A percentile compares a stretch with the other conserved stretches of the same genome.
These are phyloP conservation scores for Pseudodiploospora longispora DNA, from an alignment of 2,329 filamentous ascomycete genomes.

Conservation along the genomic window DNA sequence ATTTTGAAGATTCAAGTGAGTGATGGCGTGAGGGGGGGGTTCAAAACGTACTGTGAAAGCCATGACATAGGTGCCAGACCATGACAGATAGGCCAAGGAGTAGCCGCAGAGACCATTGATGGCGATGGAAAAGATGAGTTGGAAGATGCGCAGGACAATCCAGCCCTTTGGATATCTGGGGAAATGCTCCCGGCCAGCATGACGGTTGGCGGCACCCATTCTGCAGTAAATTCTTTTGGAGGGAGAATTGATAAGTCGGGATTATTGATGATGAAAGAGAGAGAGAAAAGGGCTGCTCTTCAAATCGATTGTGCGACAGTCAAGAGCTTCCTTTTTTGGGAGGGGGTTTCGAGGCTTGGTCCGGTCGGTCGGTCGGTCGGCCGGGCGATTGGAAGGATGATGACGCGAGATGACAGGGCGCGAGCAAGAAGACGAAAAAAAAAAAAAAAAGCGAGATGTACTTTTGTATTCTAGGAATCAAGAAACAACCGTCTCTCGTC, in stretches of 20 bases:
- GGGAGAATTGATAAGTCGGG: background rate
- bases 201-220: slow-evolving; percentile 4
- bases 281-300: too few species aligned
- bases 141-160: slow-evolving; percentile 35
- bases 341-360: too few species aligned
- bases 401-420: too few species aligned
- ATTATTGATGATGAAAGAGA: background rate
- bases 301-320: too few species aligned
- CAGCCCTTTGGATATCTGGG: slow-evolving; percentile 37
- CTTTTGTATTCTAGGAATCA: too few species aligned
- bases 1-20: too few species aligned
- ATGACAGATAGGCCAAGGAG: slow-evolving; percentile 25
- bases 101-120: slow-evolving; percentile 41
- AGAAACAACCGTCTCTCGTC: too few species aligned
- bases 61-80: slow-evolving; percentile 26
- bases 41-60: slow-evolving; percentile 35
- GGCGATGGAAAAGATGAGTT: slow-evolving; percentile 37
- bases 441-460: too few species aligned
- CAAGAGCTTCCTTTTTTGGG: too few species aligned
- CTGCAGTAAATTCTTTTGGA: background rate
- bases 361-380: too few species aligned
- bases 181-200: slow-evolving; percentile 35
- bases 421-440: too few species aligned
- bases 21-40: slow-evolving; percentile 3
- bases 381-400: too few species aligned